Percentiles rank a stretch among this genome's conserved stretches.
phyloP scores from a whole-genome alignment of 2,329 filamentous ascomycete species.

The Neoascochyta sp. region DNA sequence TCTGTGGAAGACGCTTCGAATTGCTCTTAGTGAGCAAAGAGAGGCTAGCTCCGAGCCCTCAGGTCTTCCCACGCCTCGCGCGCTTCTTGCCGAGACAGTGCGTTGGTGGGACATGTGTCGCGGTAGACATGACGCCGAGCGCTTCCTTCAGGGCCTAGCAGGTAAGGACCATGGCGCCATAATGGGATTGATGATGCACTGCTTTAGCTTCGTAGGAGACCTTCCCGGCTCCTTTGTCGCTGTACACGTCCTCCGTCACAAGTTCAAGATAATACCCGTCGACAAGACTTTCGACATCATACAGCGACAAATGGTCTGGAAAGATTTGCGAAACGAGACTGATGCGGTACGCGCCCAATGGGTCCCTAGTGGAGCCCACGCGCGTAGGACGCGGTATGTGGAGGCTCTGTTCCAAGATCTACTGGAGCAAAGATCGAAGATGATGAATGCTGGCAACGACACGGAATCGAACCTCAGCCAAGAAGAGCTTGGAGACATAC shows the following conservation, averaged over 20 bases:
- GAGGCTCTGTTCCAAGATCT: too few relatives aligned
- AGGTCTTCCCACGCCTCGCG: conserved; percentile 28
- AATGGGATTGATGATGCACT: conserved; percentile 29
- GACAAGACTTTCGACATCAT: conserved; percentile 18
- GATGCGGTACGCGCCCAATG: conserved; percentile 10
- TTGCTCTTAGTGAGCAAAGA: conserved; percentile 24
- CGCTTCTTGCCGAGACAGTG: conserved; percentile 29
- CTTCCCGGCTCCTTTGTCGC: conserved; percentile 34
- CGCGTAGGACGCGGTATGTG: too few relatives aligned
- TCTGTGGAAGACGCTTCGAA: conserved; percentile 33
- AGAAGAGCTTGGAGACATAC: conserved; percentile 21
- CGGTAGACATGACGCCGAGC: conserved; percentile 22
- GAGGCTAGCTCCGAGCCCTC: conserved; percentile 12
- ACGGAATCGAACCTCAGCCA: conserved; percentile 12
- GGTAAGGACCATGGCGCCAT: conserved; percentile 22
- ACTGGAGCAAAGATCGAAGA: conserved; percentile 15
- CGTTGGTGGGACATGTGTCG: conserved; percentile 27
- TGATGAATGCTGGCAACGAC: conserved; percentile 13
- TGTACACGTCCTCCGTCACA: conserved; percentile 26
- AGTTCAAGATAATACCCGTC: conserved; percentile 27
- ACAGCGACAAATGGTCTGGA: conserved; percentile 28
- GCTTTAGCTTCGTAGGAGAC: conserved; percentile 34
- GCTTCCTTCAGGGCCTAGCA: conserved; percentile 26
- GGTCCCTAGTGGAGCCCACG: conserved; percentile 4
- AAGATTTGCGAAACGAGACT: conserved; percentile 14